Base-by-base conservation (phyloP, 768 basidiomycete species). In the Serpula lacrymans region DNA sequence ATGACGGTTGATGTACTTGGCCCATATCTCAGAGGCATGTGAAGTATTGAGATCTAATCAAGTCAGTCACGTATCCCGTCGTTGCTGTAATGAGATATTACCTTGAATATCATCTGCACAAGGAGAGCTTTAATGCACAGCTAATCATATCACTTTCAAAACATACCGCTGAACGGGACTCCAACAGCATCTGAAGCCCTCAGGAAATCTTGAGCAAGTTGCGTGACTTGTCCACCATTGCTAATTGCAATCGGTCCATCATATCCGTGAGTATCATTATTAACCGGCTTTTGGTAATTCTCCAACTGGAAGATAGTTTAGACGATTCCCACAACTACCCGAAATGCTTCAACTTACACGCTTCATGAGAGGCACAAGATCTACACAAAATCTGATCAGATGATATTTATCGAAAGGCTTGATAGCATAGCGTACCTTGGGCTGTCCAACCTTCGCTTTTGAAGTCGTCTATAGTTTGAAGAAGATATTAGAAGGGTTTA, bases 1-100 rank as follows among this genome's bases (percentile, higher is more conserved):
- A 53, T 82, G 75, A 49, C 80, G 72, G 60, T 83, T 83, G 70
- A 85, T 82, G 54, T 84, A 85, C 57, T 85, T 84, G 36, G 82
- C 82, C 82, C 82, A 84, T 41, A 83, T 80, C 58, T 84, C 83
- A 40, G 82, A 72, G 17, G 67, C 80, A 49, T 84, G 77, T 21
- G 74, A 55, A 17, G 80, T 80, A 37, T 68, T 60, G 28, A 82
- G 67, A 58, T 83, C 82, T 72, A 40, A 28, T 12, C n/a, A 21
- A 11, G 24, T 37, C 7, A 29, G n/a, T 33, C 37, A 14, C 32
- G 2, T 14, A 34, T n/a, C 53, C 16, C 22, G 29, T 34, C 16
- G 17, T 23, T 32, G 23, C 10, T 43, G 18, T 9, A 36, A 29
- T 13, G 8, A 30, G 12, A 12, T 6, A 41, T 35, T 38, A 66